phyloP scores from a whole-genome alignment of 805 yeast genomes.

The Lipomyces yamadae region DNA sequence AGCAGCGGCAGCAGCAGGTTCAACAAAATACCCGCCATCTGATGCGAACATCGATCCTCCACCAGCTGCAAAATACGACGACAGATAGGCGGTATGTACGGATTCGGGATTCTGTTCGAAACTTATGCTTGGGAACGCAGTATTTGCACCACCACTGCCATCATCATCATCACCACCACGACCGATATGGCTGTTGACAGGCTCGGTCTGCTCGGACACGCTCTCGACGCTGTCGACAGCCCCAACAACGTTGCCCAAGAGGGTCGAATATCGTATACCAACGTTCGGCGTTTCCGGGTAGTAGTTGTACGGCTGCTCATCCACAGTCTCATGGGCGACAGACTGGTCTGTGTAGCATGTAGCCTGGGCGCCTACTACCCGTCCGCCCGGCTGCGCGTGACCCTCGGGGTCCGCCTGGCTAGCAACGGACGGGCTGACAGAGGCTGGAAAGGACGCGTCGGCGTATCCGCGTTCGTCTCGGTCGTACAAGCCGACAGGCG shows the following conservation, averaged over 20 bases:
- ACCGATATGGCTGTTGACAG: not conserved
- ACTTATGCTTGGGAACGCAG: not conserved
- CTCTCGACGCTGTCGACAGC: not conserved
- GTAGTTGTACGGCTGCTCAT: constrained; percentile 2
- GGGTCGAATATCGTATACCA: not conserved
- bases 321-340: not conserved
- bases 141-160: not conserved
- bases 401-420: not conserved
- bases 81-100: not conserved
- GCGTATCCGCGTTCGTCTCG: not conserved
- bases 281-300: not conserved
- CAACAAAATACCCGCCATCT: not conserved
- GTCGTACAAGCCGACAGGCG: not conserved
- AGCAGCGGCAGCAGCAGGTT: not conserved
- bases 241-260: not conserved
- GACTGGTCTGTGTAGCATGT: too few relatives aligned
- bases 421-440: not conserved
- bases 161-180: not conserved
- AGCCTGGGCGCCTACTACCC: not conserved
- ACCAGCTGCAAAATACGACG: not conserved
- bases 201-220: not conserved
- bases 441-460: not conserved
- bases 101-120: not conserved
- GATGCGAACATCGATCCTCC: not conserved
- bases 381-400: too few relatives aligned